A percentile compares a stretch with the other conserved stretches of the same genome.
Conservation (phyloP, 1,284 basidiomycete genomes). For the Ganoderma leucocontextum region DNA sequence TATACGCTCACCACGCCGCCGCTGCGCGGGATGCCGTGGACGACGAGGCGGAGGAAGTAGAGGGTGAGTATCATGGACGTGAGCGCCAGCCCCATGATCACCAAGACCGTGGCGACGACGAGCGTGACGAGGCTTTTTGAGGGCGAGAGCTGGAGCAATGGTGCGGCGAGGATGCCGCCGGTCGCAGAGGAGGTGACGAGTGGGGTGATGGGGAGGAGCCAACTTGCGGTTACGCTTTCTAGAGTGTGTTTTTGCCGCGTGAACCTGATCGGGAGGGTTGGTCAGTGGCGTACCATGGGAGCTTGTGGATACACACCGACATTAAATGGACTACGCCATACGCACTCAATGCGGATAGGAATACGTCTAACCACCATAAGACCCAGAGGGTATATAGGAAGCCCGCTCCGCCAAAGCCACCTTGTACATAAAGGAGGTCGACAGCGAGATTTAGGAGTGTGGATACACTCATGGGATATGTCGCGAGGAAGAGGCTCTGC, state of each 20-base stretch:
- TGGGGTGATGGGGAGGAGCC: constrained; percentile 71
- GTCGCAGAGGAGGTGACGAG: constrained; percentile 67
- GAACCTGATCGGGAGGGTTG: constrained; percentile 50
- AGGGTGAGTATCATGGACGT: constrained; percentile 56
- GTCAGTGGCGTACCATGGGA: not conserved
- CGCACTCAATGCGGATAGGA: constrained; percentile 55
- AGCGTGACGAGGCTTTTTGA: constrained; percentile 58
- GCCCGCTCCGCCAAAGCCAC: constrained; percentile 50
- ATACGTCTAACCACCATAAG: constrained; percentile 69
- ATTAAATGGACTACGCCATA: constrained; percentile 66
- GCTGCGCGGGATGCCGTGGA: constrained; percentile 48
- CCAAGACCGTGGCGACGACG: constrained; percentile 54
- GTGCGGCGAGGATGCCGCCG: constrained; percentile 59
- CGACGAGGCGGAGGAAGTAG: constrained; percentile 52
- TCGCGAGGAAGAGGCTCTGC: constrained; percentile 68
- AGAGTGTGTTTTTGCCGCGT: constrained; percentile 60
- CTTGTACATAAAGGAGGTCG: constrained; percentile 39
- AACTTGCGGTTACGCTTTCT: constrained; percentile 55
- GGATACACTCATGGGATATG: constrained; percentile 65
- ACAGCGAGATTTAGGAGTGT: constrained; percentile 53
- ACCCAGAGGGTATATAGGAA: constrained; percentile 63
- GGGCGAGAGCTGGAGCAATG: constrained; percentile 47
- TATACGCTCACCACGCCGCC: constrained; percentile 39
- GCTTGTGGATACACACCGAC: constrained; percentile 40
- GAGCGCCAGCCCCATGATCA: constrained; percentile 60